Conservation (phyloP, 2,329 filamentous ascomycete species). For the Plenodomus biglobosus region DNA sequence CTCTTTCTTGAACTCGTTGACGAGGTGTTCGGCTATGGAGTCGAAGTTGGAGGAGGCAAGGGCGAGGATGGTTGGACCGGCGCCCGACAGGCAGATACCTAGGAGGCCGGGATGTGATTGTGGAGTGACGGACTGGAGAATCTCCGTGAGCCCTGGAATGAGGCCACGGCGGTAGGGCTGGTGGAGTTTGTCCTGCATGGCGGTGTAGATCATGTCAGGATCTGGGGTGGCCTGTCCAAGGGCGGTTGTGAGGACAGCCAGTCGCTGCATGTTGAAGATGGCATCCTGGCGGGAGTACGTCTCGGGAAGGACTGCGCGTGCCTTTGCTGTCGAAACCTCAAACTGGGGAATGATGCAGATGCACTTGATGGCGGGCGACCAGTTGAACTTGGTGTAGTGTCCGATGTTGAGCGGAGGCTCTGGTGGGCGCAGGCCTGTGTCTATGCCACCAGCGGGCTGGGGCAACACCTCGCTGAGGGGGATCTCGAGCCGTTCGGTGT, state of each 20-base stretch:
- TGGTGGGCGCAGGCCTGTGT: constrained; percentile 84
- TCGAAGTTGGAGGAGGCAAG: constrained; percentile 89
- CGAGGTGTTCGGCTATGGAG: constrained; percentile 77
- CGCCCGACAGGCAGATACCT: constrained; percentile 92
- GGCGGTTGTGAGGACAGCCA: constrained; percentile 86
- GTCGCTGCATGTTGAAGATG: constrained; percentile 93
- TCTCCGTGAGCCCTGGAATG: constrained; percentile 88
- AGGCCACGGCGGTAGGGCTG: constrained; percentile 92
- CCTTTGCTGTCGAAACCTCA: constrained; percentile 90
- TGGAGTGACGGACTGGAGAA: constrained; percentile 88
- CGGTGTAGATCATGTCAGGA: constrained; percentile 90
- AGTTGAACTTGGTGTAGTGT: constrained; percentile 93
- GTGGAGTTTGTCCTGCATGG: constrained; percentile 98
- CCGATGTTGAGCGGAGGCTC: constrained; percentile 90
- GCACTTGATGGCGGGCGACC: constrained; percentile 93
- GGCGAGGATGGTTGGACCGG: constrained; percentile 91
- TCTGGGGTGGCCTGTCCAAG: constrained; percentile 88
- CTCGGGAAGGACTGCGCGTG: constrained; percentile 79
- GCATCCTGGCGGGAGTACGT: constrained; percentile 80
- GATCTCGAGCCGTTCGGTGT: constrained; percentile 88
- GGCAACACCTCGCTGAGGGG: constrained; percentile 92
- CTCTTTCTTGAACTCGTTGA: constrained; percentile 70
- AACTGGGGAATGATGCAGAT: constrained; percentile 96
- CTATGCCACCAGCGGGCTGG: constrained; percentile 82
- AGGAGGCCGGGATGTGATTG: constrained; percentile 82